Evolutionary conservation across 352 stramenopile species (phyloP).

Genomic region (Discostella stelligera): DNA sequence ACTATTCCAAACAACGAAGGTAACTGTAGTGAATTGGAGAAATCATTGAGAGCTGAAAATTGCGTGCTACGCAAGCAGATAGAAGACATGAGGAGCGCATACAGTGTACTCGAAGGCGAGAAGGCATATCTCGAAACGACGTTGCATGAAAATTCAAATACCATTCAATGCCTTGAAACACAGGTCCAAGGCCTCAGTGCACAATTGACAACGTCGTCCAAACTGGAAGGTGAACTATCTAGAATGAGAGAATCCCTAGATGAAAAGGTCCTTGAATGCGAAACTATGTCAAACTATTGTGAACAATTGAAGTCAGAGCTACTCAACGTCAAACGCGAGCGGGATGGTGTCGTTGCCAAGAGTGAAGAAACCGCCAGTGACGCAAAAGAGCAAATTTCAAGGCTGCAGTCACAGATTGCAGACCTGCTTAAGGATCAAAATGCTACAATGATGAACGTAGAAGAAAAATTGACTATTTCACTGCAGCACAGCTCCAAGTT

Average conservation of each 20-base stretch:
- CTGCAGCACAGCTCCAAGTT: conserved; percentile 25
- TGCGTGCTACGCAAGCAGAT: conserved; percentile 20
- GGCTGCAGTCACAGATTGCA: conserved; percentile 36
- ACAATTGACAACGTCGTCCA: conserved; percentile 10
- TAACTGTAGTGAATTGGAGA: conserved; percentile 10
- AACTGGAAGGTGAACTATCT: conserved; percentile 27
- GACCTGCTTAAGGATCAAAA: conserved; percentile 42
- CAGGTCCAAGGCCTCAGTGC: conserved; percentile 29
- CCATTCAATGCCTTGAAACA: conserved; percentile 22
- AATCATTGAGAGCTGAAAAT: conserved; percentile 30
- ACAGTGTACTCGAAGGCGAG: conserved; percentile 13
- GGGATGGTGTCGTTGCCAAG: conserved; percentile 8
- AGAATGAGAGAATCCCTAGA: conserved; percentile 16
- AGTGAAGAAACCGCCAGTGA: conserved; percentile 14
- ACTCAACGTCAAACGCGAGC: conserved; percentile 14
- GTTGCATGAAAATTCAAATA: conserved; percentile 15
- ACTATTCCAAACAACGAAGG: conserved; percentile 3
- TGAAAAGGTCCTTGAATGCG: conserved; percentile 32
- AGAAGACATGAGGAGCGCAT: conserved; percentile 9
- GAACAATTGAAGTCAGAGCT: conserved; percentile 40
- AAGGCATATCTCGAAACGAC: conserved; percentile 34
- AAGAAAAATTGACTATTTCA: conserved; percentile 34
- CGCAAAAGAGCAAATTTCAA: conserved; percentile 33
- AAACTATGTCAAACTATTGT: conserved; percentile 10
- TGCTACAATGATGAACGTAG: conserved; percentile 26